A percentile compares a stretch with the other conserved stretches of the same genome.
phyloP scores from a whole-genome alignment of 2,329 filamentous ascomycete species.

The Cercospora canescens region DNA sequence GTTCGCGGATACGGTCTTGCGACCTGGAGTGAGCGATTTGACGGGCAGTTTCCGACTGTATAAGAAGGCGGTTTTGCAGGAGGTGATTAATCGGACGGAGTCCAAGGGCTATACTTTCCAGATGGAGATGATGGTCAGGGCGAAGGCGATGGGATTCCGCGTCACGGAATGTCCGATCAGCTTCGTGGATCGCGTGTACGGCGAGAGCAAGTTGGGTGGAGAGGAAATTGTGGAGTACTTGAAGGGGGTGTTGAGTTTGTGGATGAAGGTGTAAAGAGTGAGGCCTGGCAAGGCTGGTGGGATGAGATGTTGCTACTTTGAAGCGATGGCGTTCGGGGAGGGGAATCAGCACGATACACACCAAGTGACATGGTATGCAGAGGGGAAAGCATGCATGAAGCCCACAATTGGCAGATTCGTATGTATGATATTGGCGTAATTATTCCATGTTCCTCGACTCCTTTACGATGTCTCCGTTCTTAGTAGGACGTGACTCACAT shows the following conservation, averaged over 20 bases:
- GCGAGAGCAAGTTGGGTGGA: conserved; percentile 90
- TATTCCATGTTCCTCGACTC: background rate
- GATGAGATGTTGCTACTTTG: background rate
- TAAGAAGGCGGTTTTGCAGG: conserved; percentile 84
- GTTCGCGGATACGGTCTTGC: conserved; percentile 90
- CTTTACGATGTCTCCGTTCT: background rate
- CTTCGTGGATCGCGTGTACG: conserved; percentile 94
- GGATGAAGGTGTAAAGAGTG: conserved; percentile 47
- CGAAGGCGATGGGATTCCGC: conserved; percentile 91
- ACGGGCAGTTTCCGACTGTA: conserved; percentile 95
- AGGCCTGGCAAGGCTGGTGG: background rate
- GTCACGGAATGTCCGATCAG: conserved; percentile 95
- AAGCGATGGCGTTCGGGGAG: conserved; percentile 22
- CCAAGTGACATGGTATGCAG: background rate
- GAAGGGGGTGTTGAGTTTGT: conserved; percentile 59
- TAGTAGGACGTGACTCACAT: too few relatives aligned
- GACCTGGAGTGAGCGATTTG: conserved; percentile 91
- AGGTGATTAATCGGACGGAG: conserved; percentile 86
- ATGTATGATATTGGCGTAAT: conserved; percentile 13
- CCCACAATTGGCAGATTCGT: conserved; percentile 14
- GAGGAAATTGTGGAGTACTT: conserved; percentile 97
- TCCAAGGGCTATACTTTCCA: conserved; percentile 98
- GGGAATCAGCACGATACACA: background rate
- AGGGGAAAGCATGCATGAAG: conserved; percentile 1
- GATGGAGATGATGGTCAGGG: conserved; percentile 99